Conservation (phyloP, 345 rosid species). For the Anastatica hierochuntica region DNA sequence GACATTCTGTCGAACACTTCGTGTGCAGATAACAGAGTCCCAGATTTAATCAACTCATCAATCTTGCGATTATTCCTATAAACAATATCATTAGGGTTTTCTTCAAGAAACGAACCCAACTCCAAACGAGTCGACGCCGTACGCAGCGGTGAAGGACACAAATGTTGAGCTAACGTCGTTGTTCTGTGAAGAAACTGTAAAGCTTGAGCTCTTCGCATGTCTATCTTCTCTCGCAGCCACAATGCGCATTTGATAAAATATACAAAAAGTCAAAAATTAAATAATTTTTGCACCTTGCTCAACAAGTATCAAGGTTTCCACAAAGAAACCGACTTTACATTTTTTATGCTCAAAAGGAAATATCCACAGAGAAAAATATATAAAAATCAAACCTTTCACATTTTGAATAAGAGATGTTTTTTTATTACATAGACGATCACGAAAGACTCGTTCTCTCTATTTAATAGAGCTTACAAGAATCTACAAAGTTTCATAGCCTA, state of each 20-base stretch:
- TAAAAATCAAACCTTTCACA: conserved; percentile 16
- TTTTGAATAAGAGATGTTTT: background rate
- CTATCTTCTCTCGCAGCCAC: background rate
- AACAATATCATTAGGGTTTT: conserved; percentile 15
- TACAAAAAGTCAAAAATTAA: background rate
- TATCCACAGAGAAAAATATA: background rate
- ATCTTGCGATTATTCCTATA: conserved; percentile 37
- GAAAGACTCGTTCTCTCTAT: conserved; percentile 5
- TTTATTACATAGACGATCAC: conserved; percentile 20
- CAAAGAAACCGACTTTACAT: background rate
- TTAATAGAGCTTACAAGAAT: too few relatives aligned
- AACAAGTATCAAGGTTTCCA: conserved; percentile 10
- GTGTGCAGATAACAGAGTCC: conserved; percentile 35
- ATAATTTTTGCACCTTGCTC: background rate
- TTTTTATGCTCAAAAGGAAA: background rate
- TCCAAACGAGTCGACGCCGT: conserved; percentile 2
- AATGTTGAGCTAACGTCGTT: conserved; percentile 23
- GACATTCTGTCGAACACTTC: conserved; percentile 51
- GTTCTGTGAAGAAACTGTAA: conserved; percentile 25
- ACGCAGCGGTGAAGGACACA: conserved; percentile 7
- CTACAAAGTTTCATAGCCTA: conserved; percentile 7
- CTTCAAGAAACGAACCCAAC: conserved; percentile 28
- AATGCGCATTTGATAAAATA: conserved; percentile 1
- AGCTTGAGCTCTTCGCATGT: conserved; percentile 32
- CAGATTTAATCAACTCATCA: conserved; percentile 33